Conservation (phyloP, 345 rosid species). For the Hibiscus mutabilis region DNA sequence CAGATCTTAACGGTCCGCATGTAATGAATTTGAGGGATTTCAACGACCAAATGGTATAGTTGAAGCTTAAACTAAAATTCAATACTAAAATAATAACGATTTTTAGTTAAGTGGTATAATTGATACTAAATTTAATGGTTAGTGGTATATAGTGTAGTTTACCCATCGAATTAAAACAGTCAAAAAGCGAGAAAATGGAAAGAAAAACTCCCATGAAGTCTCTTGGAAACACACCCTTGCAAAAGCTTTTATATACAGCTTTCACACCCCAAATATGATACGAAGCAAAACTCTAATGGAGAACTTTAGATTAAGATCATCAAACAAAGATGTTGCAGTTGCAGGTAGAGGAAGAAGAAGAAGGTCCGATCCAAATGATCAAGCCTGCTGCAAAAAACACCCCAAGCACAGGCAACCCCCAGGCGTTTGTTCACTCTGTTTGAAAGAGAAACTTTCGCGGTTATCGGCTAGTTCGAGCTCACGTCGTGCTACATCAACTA, state of each 20-base stretch:
- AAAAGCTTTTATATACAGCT: neutral
- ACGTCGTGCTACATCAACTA: neutral
- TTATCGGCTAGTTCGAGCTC: conserved; percentile 9
- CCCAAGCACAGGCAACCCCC: conserved; percentile 50
- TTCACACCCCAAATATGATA: neutral
- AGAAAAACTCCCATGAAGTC: conserved; percentile 32
- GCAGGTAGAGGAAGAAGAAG: neutral
- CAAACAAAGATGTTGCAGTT: conserved; percentile 14
- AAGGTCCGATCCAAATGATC: conserved; percentile 7
- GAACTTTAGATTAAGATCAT: conserved; percentile 3
- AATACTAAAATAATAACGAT: too few species aligned
- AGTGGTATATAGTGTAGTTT: too few species aligned
- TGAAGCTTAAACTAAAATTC: too few species aligned
- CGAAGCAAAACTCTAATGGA: conserved; percentile 18
- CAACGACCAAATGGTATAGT: too few species aligned
- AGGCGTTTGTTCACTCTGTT: conserved; percentile 56
- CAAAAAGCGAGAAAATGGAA: conserved; percentile 24
- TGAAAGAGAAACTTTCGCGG: conserved; percentile 40
- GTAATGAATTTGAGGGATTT: too few species aligned
- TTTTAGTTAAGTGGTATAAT: too few species aligned
- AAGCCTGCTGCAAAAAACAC: conserved; percentile 37
- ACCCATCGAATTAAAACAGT: conserved; percentile 6
- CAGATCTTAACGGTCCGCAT: too few species aligned
- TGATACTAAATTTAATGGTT: too few species aligned
- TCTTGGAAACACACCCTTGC: conserved; percentile 27